Conservation (phyloP, 352 stramenopile species). For the Pythium pectinolyticum region DNA sequence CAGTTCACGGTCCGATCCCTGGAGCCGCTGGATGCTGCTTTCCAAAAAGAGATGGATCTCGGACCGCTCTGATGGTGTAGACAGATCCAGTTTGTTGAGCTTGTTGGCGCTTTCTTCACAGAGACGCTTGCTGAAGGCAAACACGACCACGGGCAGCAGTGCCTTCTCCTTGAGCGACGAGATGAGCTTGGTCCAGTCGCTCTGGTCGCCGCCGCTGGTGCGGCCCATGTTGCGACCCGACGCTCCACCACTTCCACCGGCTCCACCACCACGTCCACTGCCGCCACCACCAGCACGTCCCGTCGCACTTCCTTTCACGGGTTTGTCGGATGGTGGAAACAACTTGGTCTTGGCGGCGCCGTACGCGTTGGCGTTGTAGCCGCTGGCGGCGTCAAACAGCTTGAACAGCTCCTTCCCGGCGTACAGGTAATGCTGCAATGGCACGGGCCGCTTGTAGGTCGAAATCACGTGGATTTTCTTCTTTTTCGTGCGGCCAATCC, state of each 20-base stretch:
- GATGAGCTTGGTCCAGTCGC: slow-evolving; percentile 90
- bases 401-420: slow-evolving; percentile 94
- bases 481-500: slow-evolving; percentile 97
- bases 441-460: slow-evolving; percentile 96
- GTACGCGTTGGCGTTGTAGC: slow-evolving; percentile 60
- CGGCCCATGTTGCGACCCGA: slow-evolving; percentile 55
- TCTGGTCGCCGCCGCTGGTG: slow-evolving; percentile 63
- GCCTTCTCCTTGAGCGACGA: slow-evolving; percentile 88
- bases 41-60: slow-evolving; percentile 86
- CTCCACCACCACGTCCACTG: slow-evolving; percentile 41
- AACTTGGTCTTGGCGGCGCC: slow-evolving; percentile 66
- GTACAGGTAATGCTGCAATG: slow-evolving; percentile 96
- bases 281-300: slow-evolving; percentile 35
- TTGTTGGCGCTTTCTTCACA: slow-evolving; percentile 84
- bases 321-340: slow-evolving; percentile 54
- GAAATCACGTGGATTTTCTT: slow-evolving; percentile 97
- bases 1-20: slow-evolving; percentile 96
- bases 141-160: slow-evolving; percentile 95
- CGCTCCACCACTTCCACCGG: slow-evolving; percentile 31
- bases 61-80: slow-evolving; percentile 66
- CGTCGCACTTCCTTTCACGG: slow-evolving; percentile 30
- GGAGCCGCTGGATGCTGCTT: slow-evolving; percentile 68
- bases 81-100: slow-evolving; percentile 72
- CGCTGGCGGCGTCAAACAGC: slow-evolving; percentile 52
- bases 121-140: slow-evolving; percentile 88